Evolutionary conservation across 2,329 filamentous ascomycete species (phyloP), one percentile per base, ranked within the genome.

Genomic region (Fusarium nelsonii): DNA sequence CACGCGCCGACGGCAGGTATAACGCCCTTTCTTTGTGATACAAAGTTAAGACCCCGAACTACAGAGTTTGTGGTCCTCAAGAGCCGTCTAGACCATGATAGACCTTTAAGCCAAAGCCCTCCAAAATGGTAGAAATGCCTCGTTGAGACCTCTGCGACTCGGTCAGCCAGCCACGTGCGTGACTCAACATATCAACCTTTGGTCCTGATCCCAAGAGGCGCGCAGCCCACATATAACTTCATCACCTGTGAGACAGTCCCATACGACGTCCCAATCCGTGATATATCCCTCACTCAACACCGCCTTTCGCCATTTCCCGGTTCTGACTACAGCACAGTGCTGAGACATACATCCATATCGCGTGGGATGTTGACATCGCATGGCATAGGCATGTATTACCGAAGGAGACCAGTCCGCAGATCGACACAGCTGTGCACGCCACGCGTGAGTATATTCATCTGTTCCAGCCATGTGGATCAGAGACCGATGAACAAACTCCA

Each of bases 311-410:
- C 34, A 44, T 41, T 40, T 18, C 43, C 34, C 15, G n/a, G 36
- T 15, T 23, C 39, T 39, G 37, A 30, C 30, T 50, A 36, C n/a
- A 41, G 43, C 33, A 30, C 39, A 33, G 43, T 69, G 43, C 39
- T 50, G 50, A 66, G 65, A 66, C 51, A 69, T 48, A 32, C 45
- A 33, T 28, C 30, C 50, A 50, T 50, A 33, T 43, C 46, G 56
- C 51, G 48, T 69, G 61, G 56, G 26, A 69, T 63, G 36, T 33
- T 69, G 49, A 12, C 26, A 26, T 30, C 11, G 16, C 23, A 32
- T 61, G n/a, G n/a, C n/a, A 32, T 61, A 41, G 6, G 41, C 37
- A 40, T 48, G 64, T 48, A 60, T 68, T 48, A 59, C 52, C 33
- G 28, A 63, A 11, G 4, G 18, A 51, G 45, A 34, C 64, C 48